phyloP scores from a whole-genome alignment of 1,139 yeast genomes.

The Kazachstania sp. region DNA sequence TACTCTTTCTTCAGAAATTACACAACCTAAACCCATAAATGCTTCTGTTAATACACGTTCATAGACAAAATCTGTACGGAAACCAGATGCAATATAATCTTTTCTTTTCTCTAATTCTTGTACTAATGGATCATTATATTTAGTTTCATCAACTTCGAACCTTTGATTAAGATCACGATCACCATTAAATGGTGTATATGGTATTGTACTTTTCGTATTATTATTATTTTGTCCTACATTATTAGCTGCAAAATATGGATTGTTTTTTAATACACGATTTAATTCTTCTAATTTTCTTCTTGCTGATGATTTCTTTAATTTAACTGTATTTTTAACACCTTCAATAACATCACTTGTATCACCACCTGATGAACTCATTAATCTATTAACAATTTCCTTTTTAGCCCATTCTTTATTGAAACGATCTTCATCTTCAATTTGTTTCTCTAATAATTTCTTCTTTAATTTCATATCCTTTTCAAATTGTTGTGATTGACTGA shows the following conservation, averaged over 20 bases:
- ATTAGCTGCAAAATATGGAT: constrained; percentile 26
- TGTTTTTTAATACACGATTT: constrained; percentile 36
- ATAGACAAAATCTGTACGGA: constrained; percentile 60
- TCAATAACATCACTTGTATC: constrained; percentile 45
- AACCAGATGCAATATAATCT: constrained; percentile 80
- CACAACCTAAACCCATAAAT: constrained; percentile 79
- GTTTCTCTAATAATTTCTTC: constrained; percentile 54
- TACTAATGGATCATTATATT: constrained; percentile 54
- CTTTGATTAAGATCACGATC: constrained; percentile 55
- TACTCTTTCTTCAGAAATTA: constrained; percentile 50
- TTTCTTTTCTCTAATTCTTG: constrained; percentile 53
- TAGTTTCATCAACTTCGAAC: constrained; percentile 36
- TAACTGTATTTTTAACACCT: constrained; percentile 50
- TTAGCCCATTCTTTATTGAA: constrained; percentile 50
- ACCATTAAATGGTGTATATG: constrained; percentile 92
- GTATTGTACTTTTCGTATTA: constrained; percentile 32
- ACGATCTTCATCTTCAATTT: constrained; percentile 62
- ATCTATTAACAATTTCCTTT: constrained; percentile 61
- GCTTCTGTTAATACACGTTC: constrained; percentile 80
- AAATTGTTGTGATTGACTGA: constrained; percentile 43
- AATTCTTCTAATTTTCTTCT: constrained; percentile 61
- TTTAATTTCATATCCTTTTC: constrained; percentile 52
- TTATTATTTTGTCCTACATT: constrained; percentile 13
- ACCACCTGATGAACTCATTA: constrained; percentile 32
- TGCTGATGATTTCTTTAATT: constrained; percentile 52